Base-by-base conservation (phyloP, 129 eudicot genomes). In the Lonicera japonica region DNA sequence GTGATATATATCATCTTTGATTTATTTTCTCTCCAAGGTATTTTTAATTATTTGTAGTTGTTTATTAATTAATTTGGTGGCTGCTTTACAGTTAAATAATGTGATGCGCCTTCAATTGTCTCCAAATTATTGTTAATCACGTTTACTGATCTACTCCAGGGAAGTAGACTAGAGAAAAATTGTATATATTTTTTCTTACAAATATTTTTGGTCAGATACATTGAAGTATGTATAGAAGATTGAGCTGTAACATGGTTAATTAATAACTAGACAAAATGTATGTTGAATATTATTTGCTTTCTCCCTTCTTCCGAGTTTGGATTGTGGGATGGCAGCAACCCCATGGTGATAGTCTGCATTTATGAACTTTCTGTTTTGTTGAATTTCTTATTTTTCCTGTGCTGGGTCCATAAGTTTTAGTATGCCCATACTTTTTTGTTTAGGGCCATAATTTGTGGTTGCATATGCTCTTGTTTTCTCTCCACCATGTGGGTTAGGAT, bases 361-460 rank as follows among this genome's bases (percentile, higher is more conserved):
- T 65, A 41, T 38, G 14, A 56, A 13, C 25, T 62, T 22, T 61
- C 45, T 64, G 64, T 36, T 59, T 72, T 72, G 59, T 56, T 43
- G 56, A n/a, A 54, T 53, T 41, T 56, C 5, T 47, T 20, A 29
- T 22, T 18, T n/a, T 54, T 14, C 47, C 29, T 58, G 29, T 60
- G 46, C 17, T 56, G 82, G 61, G 70, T 64, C 77, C 77, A 70
- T 78, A 5, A 54, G 62, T 67, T 64, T 71, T 64, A 43, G 75
- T 58, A 75, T 66, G 67, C 83, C 86, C 75, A 81, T 65, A 58
- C 70, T 58, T 60, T 21, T 55, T 13, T 29, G 36, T 57, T 69
- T 64, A 65, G 83, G 77, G 48, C 86, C 80, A 65, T 82, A 54
- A 14, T 67, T 24, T 60, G 72, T 81, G 66, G 78, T 73, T 76